Evolutionary conservation across 768 basidiomycete species (phyloP), one percentile per base, ranked within the genome.

Genomic region (Leccinum barrowsii): DNA sequence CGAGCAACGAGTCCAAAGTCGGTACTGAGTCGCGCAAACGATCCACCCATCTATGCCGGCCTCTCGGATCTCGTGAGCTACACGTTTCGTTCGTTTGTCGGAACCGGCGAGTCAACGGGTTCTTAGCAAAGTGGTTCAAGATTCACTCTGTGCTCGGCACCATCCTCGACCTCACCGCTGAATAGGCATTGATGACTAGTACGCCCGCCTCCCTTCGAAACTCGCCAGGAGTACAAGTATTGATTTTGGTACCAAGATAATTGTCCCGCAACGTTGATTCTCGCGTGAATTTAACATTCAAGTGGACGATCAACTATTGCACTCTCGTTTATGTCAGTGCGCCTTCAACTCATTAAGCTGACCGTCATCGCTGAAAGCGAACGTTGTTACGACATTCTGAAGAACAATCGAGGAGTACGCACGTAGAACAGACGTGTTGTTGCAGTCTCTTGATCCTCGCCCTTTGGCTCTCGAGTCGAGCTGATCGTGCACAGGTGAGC

Each of bases 101-200:
- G 32, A 56, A 47, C 30, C 57, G 61, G 35, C 63, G 60, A 50
- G 82, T 87, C 56, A 96, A 99, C 66, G 97, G 97, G 0, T 98
- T 78, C 69, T 74, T 99, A 59, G 97, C 97, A 1, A 80, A 96
- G 63, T 81, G 82, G 56, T 98, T 81, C 77, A 86, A 89, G 30
- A 92, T 92, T 88, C 82, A 82, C 54, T 86, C 92, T 12, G 94
- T 98, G n/a, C 79, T 98, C 21, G 97, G 97, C 19, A 91, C 92
- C 10, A 94, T 98, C 57, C 81, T 99, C 11, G 97, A 99, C 72
- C 97, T 97, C 12, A 93, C 95, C 0, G 97, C 97, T 3, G 97
- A 99, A 81, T 98, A 99, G 74, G 80, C 85, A 10, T 76, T 99
- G 46, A 90, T 99, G 89, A 96, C 96, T 53, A 91, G 28, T 28